Conservation (phyloP, 352 stramenopile species). For the Pythium monospermum region DNA sequence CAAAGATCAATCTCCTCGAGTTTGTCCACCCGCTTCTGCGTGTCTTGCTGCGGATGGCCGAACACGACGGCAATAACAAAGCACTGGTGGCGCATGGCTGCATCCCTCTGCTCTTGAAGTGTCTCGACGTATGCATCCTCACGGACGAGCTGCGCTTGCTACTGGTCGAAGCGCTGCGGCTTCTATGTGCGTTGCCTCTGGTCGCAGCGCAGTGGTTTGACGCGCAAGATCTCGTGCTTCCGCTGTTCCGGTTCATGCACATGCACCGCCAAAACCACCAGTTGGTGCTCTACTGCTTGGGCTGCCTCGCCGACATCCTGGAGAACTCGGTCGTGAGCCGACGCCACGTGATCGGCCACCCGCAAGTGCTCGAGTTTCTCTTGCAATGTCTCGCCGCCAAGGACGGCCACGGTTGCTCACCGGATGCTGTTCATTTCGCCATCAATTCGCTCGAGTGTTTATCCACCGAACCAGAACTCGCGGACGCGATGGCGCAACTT, state of each 20-base stretch:
- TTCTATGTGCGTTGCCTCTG: constrained; percentile 20
- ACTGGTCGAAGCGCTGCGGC: constrained; percentile 21
- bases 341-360: constrained; percentile 28
- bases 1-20: neutral
- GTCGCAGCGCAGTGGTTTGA: constrained; percentile 29
- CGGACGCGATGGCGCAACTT: constrained; percentile 25
- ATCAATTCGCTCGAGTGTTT: constrained; percentile 51
- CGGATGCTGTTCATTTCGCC: constrained; percentile 33
- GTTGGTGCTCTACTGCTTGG: constrained; percentile 35
- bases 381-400: constrained; percentile 39
- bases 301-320: constrained; percentile 50
- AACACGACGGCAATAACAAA: constrained; percentile 17
- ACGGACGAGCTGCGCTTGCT: constrained; percentile 18
- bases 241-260: constrained; percentile 53
- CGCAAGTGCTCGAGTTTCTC: constrained; percentile 32
- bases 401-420: constrained; percentile 6
- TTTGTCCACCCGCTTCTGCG: constrained; percentile 15
- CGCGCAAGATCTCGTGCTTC: constrained; percentile 36
- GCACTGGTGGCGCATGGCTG: constrained; percentile 20
- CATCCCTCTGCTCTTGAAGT: constrained; percentile 36
- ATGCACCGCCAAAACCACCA: constrained; percentile 25
- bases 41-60: constrained; percentile 19
- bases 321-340: constrained; percentile 41
- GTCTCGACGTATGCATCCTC: constrained; percentile 18
- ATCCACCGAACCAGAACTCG: constrained; percentile 47